Base-by-base conservation (phyloP, 176 grass and related monocot species). In the Hordeum vulgare region DNA sequence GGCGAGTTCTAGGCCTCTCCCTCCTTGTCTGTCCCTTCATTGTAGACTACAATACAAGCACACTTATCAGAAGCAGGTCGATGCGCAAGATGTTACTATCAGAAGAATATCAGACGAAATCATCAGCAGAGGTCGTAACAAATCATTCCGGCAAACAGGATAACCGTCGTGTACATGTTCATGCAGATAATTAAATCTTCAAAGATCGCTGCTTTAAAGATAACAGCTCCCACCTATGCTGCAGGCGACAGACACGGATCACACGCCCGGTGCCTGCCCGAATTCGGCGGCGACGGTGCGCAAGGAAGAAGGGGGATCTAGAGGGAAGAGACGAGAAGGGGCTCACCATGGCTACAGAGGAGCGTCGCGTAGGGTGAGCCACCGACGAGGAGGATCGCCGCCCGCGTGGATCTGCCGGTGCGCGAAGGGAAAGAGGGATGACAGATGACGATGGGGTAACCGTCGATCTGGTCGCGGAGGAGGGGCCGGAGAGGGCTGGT, bases 1-100 rank as follows among this genome's bases (percentile, higher is more conserved):
- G 67, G 21, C 83, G 89, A 83, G 81, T 36, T 75, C 89, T 87
- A 44, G 91, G 75, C 67, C 88, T 92, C 77, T 90, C 89, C 44
- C 87, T 91, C 83, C 90, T 91, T 0, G 87, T 83, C 63, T 85
- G 85, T 10, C 85, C 75, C 87, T 86, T 93, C 21, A 53, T 49
- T 42, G 63, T n/a, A 80, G 89, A 80, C 93, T 95, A 59, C 66
- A 90, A 40, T 93, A 60, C 72, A 91, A 49, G 34, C 35, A 54
- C 29, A 79, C 23, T 23, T 75, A 27, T 40, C n/a, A 44, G 66
- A 33, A 87, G 7, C 4, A 11, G n/a, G 45, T 36, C 35, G 75
- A 39, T n/a, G 66, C 6, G 6, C 29, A 54, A 5, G 71, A 61
- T 7, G 9, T 39, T 40, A 6, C 31, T 25, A 35, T 25, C 25